Percentiles rank a stretch among this genome's conserved stretches.
phyloP scores from a whole-genome alignment of 176 grass and related monocot species.

The Otatea glauca region DNA sequence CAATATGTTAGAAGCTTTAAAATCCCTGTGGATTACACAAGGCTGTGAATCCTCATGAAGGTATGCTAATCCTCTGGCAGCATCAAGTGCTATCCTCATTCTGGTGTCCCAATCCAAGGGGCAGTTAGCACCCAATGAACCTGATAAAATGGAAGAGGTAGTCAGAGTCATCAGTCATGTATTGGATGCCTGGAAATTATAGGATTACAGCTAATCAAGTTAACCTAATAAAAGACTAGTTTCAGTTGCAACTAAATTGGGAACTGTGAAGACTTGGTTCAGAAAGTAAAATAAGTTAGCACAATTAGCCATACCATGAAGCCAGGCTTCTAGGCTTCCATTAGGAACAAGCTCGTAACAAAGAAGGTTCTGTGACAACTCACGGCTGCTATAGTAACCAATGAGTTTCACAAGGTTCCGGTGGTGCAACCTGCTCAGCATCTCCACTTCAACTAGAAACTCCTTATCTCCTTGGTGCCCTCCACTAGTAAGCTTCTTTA shows the following conservation, averaged over 20 bases:
- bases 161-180: conserved; percentile 20
- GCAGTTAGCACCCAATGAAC: conserved; percentile 68
- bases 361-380: conserved; percentile 81
- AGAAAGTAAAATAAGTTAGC: conserved; percentile 30
- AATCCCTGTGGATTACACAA: conserved; percentile 99
- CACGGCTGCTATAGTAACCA: conserved; percentile 87
- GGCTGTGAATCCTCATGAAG: conserved; percentile 98
- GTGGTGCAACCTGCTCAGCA: conserved; percentile 98
- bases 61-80: conserved; percentile 93
- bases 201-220: background rate
- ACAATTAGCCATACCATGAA: conserved; percentile 76
- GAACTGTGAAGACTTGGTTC: background rate
- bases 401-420: conserved; percentile 98
- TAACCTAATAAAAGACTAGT: conserved; percentile 13
- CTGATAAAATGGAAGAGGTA: conserved; percentile 54
- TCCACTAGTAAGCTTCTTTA: conserved; percentile 89
- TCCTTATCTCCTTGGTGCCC: conserved; percentile 98
- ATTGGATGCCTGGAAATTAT: conserved; percentile 32
- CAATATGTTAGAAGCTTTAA: conserved; percentile 99
- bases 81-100: conserved; percentile 98
- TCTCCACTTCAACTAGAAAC: conserved; percentile 98
- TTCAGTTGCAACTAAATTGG: conserved; percentile 24
- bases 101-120: conserved; percentile 98
- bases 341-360: conserved; percentile 98
- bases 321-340: conserved; percentile 98